Base-by-base conservation (phyloP, 2,329 filamentous ascomycete genomes). In the Fusarium sp. region DNA sequence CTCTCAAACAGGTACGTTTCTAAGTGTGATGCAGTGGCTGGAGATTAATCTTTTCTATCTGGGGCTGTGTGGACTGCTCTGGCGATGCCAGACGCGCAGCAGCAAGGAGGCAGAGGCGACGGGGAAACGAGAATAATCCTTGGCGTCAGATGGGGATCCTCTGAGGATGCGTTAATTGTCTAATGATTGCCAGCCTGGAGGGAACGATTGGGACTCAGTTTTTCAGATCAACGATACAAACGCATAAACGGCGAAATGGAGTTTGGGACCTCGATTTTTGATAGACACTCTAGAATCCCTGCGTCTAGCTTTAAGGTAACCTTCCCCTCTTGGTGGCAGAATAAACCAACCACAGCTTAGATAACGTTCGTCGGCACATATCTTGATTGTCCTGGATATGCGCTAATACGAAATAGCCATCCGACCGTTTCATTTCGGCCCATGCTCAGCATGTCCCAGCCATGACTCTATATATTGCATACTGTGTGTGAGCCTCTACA, bases 61-160 rank as follows among this genome's bases (percentile, higher is more conserved):
- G 71, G 68, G 72, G 69, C 1, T 74, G 72, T 45, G 56, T 67
- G 5, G 71, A 73, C 26, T 71, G 69, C 35, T 72, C 70, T 7
- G 63, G 61, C 4, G 68, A 71, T 19, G 61, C 66, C 19, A 67
- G 61, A 39, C 56, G 66, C n/a, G 63, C 56, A 31, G 59, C 62
- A 19, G 50, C 32, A 22, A 63, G 59, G 40, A 67, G 54, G 44
- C 40, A 58, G 29, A 56, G 63, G 48, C 53, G 68, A 29, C 51
- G 60, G 2, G 46, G 54, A 3, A 56, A 45, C 28, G 35, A 53
- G 19, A 53, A 52, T 26, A 68, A 70, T 32, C 63, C 68, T 7
- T 70, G 68, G 68, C 57, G 55, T 12, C 59, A 67, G 39, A 61
- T 66, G 64, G 64, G 64, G 6, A 66, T 66, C 15, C 44, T 67